Percentiles rank a stretch among this genome's conserved stretches.
These are phyloP conservation scores for Lantana camara DNA, from an alignment of 257 asterid genomes.

Conservation along the genomic window DNA sequence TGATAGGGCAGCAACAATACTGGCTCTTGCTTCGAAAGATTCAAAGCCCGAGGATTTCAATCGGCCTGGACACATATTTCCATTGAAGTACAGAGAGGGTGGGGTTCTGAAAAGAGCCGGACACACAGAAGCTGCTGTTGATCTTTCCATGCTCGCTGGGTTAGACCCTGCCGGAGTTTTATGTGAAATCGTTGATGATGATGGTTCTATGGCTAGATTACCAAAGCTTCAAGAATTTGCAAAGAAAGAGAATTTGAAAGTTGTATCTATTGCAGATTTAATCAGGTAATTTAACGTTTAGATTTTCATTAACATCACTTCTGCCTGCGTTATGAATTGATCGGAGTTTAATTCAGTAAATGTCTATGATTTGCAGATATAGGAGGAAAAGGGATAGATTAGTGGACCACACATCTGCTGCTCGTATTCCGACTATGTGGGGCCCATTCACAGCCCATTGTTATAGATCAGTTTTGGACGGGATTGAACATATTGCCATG, in stretches of 20 bases:
- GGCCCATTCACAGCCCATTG: slow-evolving; percentile 92
- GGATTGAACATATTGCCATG: slow-evolving; percentile 97
- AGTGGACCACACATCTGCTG: slow-evolving; percentile 89
- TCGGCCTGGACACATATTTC: slow-evolving; percentile 99
- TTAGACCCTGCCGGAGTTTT: slow-evolving; percentile 83
- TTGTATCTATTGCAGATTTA: slow-evolving; percentile 87
- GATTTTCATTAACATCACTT: neutral
- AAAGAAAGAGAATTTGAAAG: slow-evolving; percentile 66
- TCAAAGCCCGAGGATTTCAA: slow-evolving; percentile 91
- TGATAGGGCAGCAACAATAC: slow-evolving; percentile 87
- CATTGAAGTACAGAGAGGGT: slow-evolving; percentile 86
- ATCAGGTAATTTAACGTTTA: slow-evolving; percentile 58
- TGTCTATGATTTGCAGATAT: slow-evolving; percentile 56
- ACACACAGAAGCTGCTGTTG: slow-evolving; percentile 98
- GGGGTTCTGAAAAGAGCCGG: slow-evolving; percentile 99
- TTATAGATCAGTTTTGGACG: slow-evolving; percentile 80
- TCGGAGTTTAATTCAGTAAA: neutral
- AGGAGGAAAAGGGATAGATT: slow-evolving; percentile 86
- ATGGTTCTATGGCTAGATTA: slow-evolving; percentile 98
- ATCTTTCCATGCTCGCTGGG: slow-evolving; percentile 86
- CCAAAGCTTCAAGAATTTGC: slow-evolving; percentile 79
- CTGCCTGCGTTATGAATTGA: neutral
- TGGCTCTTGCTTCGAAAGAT: slow-evolving; percentile 81
- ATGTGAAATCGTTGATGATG: slow-evolving; percentile 95
- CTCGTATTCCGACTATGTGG: slow-evolving; percentile 93